Conservation (phyloP, 208 protist genomes). For the Endotrypanum monterogeii region DNA sequence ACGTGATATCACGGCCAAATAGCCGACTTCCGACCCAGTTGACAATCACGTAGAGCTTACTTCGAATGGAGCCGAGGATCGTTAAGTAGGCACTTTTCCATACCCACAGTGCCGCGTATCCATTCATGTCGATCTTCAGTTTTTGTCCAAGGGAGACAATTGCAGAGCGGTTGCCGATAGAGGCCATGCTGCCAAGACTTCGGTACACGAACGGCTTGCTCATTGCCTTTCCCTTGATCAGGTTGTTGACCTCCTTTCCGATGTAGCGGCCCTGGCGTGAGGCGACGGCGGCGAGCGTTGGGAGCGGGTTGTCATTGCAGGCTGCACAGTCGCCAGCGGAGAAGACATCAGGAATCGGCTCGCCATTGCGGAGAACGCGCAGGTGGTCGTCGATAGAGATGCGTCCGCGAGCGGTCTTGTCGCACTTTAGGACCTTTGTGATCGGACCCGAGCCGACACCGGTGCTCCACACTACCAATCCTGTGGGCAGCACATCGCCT, state of each 20-base stretch:
- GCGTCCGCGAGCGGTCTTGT: slow-evolving; percentile 69
- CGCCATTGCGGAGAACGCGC: slow-evolving; percentile 65
- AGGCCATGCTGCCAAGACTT: slow-evolving; percentile 82
- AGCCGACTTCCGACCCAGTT: slow-evolving; percentile 82
- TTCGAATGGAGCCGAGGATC: slow-evolving; percentile 80
- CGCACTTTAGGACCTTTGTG: slow-evolving; percentile 70
- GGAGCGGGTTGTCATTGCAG: slow-evolving; percentile 55
- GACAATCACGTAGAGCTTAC: slow-evolving; percentile 82
- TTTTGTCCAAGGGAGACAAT: slow-evolving; percentile 71
- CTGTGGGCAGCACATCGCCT: slow-evolving; percentile 57
- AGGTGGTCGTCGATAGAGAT: slow-evolving; percentile 74
- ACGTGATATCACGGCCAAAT: slow-evolving; percentile 87
- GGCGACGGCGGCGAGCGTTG: slow-evolving; percentile 79
- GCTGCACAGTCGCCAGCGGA: slow-evolving; percentile 87
- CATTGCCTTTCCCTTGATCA: slow-evolving; percentile 31
- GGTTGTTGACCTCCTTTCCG: slow-evolving; percentile 66
- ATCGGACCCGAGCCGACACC: slow-evolving; percentile 81
- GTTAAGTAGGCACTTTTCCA: slow-evolving; percentile 90
- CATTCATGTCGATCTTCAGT: slow-evolving; percentile 65
- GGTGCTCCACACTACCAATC: slow-evolving; percentile 89
- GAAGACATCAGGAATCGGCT: slow-evolving; percentile 76
- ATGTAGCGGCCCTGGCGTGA: slow-evolving; percentile 84
- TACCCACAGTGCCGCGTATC: slow-evolving; percentile 76
- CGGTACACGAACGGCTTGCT: slow-evolving; percentile 69
- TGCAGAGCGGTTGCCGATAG: slow-evolving; percentile 66